Base-by-base conservation (phyloP, 2,329 filamentous ascomycete species). In the Xylaria sp. region DNA sequence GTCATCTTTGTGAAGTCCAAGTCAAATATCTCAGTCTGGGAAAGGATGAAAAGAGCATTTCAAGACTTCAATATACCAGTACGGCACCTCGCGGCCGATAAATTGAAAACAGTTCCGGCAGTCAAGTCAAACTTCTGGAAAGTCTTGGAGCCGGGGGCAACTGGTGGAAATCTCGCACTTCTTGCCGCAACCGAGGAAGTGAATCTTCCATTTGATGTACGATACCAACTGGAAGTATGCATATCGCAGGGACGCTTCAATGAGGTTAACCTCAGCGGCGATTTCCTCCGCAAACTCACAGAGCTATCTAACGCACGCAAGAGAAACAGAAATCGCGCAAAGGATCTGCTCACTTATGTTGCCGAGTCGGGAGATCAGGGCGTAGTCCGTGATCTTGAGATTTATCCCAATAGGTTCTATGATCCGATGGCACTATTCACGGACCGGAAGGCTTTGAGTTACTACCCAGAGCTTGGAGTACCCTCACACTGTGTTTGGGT, bases 151-250 rank as follows among this genome's bases (percentile, higher is more conserved):
- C 72, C 80, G 78, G 68, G 63, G 6, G 43, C 34, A n/a, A 58
- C 68, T 55, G 12, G 67, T 20, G 60, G 56, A 3, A 72, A 76
- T 67, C 65, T 79, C 39, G 67, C 76, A 48, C 64, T 82, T 60
- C 70, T 83, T 63, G 64, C 72, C 71, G 67, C 74, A 25, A 77
- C 83, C 2, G 70, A 82, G 28, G 79, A 80, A 32, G 73, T 82
- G 34, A 72, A 80, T 63, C 82, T 95, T 4, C 81, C 87, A 0
- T 97, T 94, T 69, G 81, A 89, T 0, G 87, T 97, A 1, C 87
- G 93, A 18, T 99, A 98, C 76, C 94, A 97, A 77, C 86, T 99
- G 0, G 95, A 99, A 78, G 94, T 93, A 0, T 98, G 95, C 76
- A 85, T 98, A n/a, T 97, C 94, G 0, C 88, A 91, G 32, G 89